These are phyloP conservation scores for Naegleria lovaniensis DNA, from an alignment of 208 protist species.

Conservation along the genomic window DNA sequence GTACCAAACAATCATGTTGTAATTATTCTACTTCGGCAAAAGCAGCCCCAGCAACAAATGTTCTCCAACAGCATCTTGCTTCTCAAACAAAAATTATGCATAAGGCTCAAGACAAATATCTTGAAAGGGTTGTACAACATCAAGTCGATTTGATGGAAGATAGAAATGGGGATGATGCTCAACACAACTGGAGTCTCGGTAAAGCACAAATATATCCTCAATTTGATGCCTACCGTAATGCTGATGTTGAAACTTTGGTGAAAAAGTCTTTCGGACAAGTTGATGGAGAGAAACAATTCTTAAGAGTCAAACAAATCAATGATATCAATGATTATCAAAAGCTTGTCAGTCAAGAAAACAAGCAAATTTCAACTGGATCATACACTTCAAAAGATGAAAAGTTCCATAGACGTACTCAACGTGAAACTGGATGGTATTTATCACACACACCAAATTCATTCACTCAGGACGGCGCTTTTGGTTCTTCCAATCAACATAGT, in stretches of 20 bases:
- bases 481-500: background rate
- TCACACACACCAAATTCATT: background rate
- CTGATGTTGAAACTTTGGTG: background rate
- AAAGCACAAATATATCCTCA: background rate
- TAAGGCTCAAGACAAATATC: background rate
- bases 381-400: background rate
- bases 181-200: conserved; percentile 19
- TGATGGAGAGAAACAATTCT: background rate
- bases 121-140: background rate
- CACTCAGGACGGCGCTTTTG: background rate
- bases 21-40: too few relatives aligned
- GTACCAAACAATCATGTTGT: too few relatives aligned
- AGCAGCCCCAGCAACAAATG: background rate
- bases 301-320: background rate
- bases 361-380: background rate
- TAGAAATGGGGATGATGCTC: background rate
- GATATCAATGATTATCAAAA: background rate
- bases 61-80: background rate
- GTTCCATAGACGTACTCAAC: background rate
- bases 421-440: conserved; percentile 5
- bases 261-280: background rate
- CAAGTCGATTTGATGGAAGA: background rate
- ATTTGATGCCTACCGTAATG: conserved; percentile 10
- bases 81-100: background rate
- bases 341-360: background rate